Base-by-base conservation (phyloP, 176 grass and related monocot species). In the Chrysopogon serrulatus region DNA sequence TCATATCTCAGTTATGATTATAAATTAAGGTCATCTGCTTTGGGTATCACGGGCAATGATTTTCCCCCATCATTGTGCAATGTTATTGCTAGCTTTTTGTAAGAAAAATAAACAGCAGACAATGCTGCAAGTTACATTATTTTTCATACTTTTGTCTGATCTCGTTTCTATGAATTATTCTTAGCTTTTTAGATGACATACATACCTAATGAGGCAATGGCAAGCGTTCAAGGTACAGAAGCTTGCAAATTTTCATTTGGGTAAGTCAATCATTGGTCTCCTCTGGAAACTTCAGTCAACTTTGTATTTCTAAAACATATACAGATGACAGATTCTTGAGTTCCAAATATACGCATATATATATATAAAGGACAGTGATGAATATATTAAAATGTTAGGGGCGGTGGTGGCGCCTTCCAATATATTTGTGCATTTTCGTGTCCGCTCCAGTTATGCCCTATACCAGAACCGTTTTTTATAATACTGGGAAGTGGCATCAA, bases 1-100 rank as follows among this genome's bases (percentile, higher is more conserved):
- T 53, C 77, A 71, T 81, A 71, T 77, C 61, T 60, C 14, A 42
- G 13, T 33, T 65, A 51, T 69, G 31, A 89, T 89, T 75, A 68
- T 75, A 80, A 89, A 68, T 75, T 75, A 89, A 61, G 81, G 43
- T 60, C 35, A 80, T 79, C 70, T 61, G 48, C 41, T 33, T 85
- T 62, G 47, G 54, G 49, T 17, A 68, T 76, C 37, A 68, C 74
- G 74, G 30, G 8, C 32, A 31, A 79, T 79, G 87, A 88, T 66
- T 39, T 36, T 13, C 11, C 2, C 56, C 45, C 47, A 84, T 66
- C 68, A 80, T 80, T 80, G 45, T 88, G 73, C 42, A 88, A 51
- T 65, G 80, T 4, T 65, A 73, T 4, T 49, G 34, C 86, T 56
- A 64, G n/a, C 26, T 77, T 24, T 70, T 42, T 13, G 0, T 41